Conservation (phyloP, 2,329 filamentous ascomycete species). For the Aspergillus ustus region DNA sequence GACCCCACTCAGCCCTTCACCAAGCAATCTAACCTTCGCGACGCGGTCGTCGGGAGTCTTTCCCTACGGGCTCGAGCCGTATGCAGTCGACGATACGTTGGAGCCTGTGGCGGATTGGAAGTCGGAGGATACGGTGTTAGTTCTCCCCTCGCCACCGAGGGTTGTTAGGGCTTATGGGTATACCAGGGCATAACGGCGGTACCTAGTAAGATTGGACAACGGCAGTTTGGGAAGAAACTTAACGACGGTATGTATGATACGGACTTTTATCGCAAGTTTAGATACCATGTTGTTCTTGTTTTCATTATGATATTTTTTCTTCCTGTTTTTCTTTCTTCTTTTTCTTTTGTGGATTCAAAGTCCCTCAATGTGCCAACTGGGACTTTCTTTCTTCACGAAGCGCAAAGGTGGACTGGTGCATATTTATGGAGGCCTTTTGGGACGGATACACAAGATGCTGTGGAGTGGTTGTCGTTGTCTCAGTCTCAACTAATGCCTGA, state of each 20-base stretch:
- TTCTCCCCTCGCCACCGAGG: slow-evolving; percentile 14
- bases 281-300: background rate
- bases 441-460: too few relatives aligned
- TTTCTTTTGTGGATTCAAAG: too few relatives aligned
- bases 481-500: too few relatives aligned
- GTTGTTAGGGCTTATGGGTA: slow-evolving; percentile 1
- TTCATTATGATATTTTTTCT: background rate
- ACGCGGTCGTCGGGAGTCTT: slow-evolving; percentile 13
- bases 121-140: slow-evolving; percentile 13
- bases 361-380: too few relatives aligned
- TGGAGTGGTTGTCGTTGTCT: too few relatives aligned
- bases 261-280: background rate
- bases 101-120: background rate
- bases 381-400: too few relatives aligned
- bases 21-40: slow-evolving; percentile 4
- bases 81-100: background rate
- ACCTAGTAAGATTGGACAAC: background rate
- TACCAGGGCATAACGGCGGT: background rate
- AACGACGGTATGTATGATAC: background rate
- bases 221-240: background rate
- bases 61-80: slow-evolving; percentile 8
- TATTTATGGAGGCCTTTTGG: too few relatives aligned
- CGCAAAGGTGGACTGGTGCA: too few relatives aligned
- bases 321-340: too few relatives aligned
- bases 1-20: background rate